phyloP scores from a whole-genome alignment of 257 asterid species.

The Henckelia pumila region DNA sequence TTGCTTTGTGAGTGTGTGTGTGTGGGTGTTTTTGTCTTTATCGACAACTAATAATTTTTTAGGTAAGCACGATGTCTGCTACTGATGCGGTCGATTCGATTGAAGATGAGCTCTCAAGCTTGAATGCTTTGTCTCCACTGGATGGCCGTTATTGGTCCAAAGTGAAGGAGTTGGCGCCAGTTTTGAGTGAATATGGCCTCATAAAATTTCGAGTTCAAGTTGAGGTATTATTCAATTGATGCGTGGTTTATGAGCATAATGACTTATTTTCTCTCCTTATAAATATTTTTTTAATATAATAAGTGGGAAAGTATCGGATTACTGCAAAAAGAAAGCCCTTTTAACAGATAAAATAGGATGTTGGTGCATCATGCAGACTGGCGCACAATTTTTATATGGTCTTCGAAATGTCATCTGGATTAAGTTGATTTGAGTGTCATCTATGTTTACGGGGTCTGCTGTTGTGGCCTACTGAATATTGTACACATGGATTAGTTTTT shows the following conservation, averaged over 20 bases:
- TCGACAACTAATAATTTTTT: constrained; percentile 5
- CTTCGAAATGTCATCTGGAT: too few species aligned
- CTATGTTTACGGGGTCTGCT: too few species aligned
- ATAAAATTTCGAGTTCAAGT: constrained; percentile 76
- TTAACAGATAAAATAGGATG: not conserved
- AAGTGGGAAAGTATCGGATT: not conserved
- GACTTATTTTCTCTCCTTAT: not conserved
- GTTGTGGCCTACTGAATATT: too few species aligned
- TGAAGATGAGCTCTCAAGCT: constrained; percentile 48
- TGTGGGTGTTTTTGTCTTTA: not conserved
- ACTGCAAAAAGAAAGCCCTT: constrained; percentile 10
- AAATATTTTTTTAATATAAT: not conserved
- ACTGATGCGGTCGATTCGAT: constrained; percentile 17
- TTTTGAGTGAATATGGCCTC: constrained; percentile 80
- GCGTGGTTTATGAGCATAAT: not conserved
- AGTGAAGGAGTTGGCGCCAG: constrained; percentile 79
- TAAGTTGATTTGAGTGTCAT: too few species aligned
- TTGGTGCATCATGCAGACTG: too few species aligned
- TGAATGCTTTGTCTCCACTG: constrained; percentile 69
- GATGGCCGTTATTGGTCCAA: constrained; percentile 94
- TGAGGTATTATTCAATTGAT: constrained; percentile 50
- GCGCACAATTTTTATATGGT: too few species aligned
- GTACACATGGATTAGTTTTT: too few species aligned
- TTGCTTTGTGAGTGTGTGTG: not conserved
- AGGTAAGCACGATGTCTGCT: constrained; percentile 40